phyloP scores from a whole-genome alignment of 495 filamentous ascomycete species.

The Sphaerosporella brunnea region DNA sequence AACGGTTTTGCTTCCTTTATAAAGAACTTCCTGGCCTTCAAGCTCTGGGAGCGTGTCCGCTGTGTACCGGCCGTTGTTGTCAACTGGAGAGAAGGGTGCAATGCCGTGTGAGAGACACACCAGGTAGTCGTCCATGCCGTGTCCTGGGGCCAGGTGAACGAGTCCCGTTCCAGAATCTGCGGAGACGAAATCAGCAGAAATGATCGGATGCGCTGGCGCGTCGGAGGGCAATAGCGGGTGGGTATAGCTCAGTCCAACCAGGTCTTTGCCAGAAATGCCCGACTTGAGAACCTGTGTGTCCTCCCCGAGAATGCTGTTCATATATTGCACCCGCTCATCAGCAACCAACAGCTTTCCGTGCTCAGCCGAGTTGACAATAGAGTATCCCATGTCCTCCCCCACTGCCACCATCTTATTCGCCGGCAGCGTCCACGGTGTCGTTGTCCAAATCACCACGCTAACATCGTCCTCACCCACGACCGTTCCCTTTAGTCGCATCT shows the following conservation, averaged over 20 bases:
- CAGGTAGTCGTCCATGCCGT: conserved; percentile 92
- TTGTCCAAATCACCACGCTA: conserved; percentile 84
- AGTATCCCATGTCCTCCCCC: conserved; percentile 52
- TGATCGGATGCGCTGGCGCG: conserved; percentile 43
- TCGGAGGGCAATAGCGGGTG: conserved; percentile 42
- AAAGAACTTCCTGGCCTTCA: conserved; percentile 42
- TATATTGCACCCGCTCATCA: conserved; percentile 41
- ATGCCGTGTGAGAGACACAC: conserved; percentile 52
- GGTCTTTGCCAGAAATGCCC: conserved; percentile 42
- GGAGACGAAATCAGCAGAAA: conserved; percentile 74
- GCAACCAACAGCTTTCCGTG: conserved; percentile 48
- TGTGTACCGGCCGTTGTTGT: conserved; percentile 65
- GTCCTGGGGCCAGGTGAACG: conserved; percentile 85
- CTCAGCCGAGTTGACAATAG: conserved; percentile 39
- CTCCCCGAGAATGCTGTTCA: conserved; percentile 28
- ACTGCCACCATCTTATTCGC: conserved; percentile 82
- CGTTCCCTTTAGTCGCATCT: conserved; percentile 44
- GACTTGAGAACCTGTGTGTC: conserved; percentile 13
- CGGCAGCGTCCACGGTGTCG: conserved; percentile 91
- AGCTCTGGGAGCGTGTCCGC: conserved; percentile 46
- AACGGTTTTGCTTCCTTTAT: conserved; percentile 48
- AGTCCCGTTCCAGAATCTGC: conserved; percentile 74
- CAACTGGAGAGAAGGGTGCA: conserved; percentile 56
- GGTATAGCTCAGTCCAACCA: conserved; percentile 47
- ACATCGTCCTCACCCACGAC: conserved; percentile 24